phyloP scores from a whole-genome alignment of 1,139 yeast species.

The Maudiozyma humilis region DNA sequence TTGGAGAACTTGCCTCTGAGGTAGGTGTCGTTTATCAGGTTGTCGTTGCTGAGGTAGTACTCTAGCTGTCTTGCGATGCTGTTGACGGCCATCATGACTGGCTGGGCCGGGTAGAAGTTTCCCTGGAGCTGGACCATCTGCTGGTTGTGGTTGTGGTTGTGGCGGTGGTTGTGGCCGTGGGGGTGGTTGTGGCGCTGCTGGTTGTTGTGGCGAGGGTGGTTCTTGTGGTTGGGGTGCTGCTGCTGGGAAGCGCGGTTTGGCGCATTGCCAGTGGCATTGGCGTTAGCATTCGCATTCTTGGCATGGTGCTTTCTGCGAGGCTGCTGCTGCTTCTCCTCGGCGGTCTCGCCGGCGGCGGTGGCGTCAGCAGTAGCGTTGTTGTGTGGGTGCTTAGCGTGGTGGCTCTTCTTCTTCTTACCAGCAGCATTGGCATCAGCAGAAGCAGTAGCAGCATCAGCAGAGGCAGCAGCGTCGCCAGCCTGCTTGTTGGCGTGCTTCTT shows the following conservation, averaged over 20 bases:
- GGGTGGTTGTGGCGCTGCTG: slow-evolving; percentile 2
- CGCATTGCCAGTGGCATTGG: background rate
- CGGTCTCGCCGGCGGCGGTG: background rate
- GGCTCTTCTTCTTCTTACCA: background rate
- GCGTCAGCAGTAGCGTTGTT: background rate
- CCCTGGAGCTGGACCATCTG: slow-evolving; percentile 14
- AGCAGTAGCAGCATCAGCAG: background rate
- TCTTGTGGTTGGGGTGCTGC: slow-evolving; percentile 1
- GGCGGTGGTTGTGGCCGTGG: slow-evolving; percentile 7
- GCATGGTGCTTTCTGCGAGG: slow-evolving; percentile 6
- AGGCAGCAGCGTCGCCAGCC: background rate
- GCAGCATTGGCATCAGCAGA: background rate
- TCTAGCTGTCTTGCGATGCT: slow-evolving; percentile 55
- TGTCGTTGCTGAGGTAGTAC: slow-evolving; percentile 83
- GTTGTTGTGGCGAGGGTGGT: background rate
- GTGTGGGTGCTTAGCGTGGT: background rate
- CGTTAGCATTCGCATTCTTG: slow-evolving; percentile 2
- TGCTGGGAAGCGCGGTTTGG: slow-evolving; percentile 2
- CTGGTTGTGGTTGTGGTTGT: slow-evolving; percentile 10
- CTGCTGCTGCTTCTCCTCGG: background rate
- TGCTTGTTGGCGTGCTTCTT: slow-evolving; percentile 5
- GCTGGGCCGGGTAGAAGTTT: slow-evolving; percentile 17
- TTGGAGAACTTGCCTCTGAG: slow-evolving; percentile 26
- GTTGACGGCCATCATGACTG: slow-evolving; percentile 32
- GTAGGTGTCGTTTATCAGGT: slow-evolving; percentile 39